phyloP scores from a whole-genome alignment of 1,139 yeast species.

The Protomyces inundatus region DNA sequence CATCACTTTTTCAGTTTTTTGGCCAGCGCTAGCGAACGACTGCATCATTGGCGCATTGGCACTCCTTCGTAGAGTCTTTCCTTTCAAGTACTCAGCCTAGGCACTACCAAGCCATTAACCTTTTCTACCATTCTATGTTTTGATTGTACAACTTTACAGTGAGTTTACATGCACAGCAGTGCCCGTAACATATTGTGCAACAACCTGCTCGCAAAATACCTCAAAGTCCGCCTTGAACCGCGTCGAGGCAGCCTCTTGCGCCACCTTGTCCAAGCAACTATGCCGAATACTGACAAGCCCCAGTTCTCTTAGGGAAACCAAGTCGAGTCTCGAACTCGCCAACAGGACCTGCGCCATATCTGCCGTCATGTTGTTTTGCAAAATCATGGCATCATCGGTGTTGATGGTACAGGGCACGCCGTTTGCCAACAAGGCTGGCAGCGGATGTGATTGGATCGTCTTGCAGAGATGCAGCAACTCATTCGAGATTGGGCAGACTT shows the following conservation, averaged over 20 bases:
- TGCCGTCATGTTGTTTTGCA: not conserved
- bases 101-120: no score
- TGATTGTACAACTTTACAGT: no score
- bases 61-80: no score
- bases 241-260: not conserved
- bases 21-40: no score
- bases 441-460: not conserved
- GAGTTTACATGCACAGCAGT: no score
- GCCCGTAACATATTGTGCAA: not conserved
- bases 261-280: not conserved
- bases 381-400: not conserved
- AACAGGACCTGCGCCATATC: not conserved
- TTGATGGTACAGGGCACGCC: conserved; percentile 2
- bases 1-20: no score
- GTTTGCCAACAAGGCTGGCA: not conserved
- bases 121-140: no score
- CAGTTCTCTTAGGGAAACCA: not conserved
- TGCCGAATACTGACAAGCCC: not conserved
- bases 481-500: not conserved
- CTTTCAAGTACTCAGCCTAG: no score
- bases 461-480: not conserved
- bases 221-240: not conserved
- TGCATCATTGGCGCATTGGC: no score
- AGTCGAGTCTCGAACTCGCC: not conserved
- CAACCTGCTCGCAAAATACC: not conserved